Evolutionary conservation across 2,329 filamentous ascomycete genomes (phyloP), one percentile per base, ranked within the genome.

Genomic region (Xylariaceae sp.): DNA sequence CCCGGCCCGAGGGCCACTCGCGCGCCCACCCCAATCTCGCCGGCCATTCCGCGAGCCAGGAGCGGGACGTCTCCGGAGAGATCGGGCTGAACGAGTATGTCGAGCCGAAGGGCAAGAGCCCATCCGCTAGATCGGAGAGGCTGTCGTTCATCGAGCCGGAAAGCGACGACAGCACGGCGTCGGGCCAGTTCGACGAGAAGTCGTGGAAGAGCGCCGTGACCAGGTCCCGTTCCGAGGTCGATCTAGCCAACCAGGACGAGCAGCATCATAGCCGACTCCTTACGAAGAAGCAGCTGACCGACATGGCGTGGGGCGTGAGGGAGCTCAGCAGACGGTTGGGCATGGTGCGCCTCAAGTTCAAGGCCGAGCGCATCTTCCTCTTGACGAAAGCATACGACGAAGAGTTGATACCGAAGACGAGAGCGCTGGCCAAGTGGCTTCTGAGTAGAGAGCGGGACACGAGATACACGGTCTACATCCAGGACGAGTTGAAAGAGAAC

Each of bases 281-380:
- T 50, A 96, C 89, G 2, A 97, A 97, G 68, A 88, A 86, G 61
- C 88, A 98, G 63, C 72, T 98, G 29, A 88, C 85, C 11, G 92
- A 97, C 54, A 97, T 98, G 90, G 89, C 90, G 0, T 89, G 90
- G 79, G 89, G 90, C 17, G 92, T 97, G 41, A 75, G 92, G 33
- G 88, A 96, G 63, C 69, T 98, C 42, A 90, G 86, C 19, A 85
- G 94, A 56, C 83, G 86, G 44, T 67, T 97, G 43, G 85, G 87
- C 36, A 88, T 81, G 61, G 81, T 97, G 59, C 78, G 83, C 41
- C 71, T 98, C 46, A 85, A 83, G 59, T 78, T 95, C 50, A 82
- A 83, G 37, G 87, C 94, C 49, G 79, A 78, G 59, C 84, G 78
- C 40, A 81, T 98, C 19, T 94, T 97, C 55, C 67, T 98, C 21